phyloP scores from a whole-genome alignment of 2,329 filamentous ascomycete genomes.

The Aspergillus texensis region DNA sequence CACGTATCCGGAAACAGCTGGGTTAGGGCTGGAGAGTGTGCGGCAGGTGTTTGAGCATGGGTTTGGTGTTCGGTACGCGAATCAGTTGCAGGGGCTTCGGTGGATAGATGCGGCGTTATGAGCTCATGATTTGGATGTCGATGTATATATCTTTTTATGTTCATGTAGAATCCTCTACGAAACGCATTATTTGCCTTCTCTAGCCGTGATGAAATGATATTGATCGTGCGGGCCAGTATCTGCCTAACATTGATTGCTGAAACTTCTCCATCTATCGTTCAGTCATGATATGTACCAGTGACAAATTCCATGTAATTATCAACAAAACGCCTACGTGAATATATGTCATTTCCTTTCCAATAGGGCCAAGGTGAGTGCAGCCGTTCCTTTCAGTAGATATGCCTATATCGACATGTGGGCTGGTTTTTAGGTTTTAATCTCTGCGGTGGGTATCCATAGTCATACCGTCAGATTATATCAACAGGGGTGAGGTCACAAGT shows the following conservation, averaged over 20 bases:
- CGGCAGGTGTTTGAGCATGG: not conserved
- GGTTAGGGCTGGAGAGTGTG: constrained; percentile 1
- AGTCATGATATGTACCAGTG: not conserved
- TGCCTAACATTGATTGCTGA: not conserved
- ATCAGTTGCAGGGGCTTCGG: not conserved
- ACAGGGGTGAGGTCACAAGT: constrained; percentile 1
- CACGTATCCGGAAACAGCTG: not conserved
- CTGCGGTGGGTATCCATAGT: constrained; percentile 2
- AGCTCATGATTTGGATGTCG: not conserved
- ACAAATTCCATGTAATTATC: not conserved
- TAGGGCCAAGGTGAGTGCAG: not conserved
- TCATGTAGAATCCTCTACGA: not conserved
- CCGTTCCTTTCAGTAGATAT: not conserved
- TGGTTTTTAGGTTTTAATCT: not conserved
- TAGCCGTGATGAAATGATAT: not conserved
- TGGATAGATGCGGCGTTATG: not conserved
- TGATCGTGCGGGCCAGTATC: not conserved
- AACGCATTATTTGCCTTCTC: not conserved
- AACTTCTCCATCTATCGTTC: not conserved
- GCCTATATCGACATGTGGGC: not conserved
- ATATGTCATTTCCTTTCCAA: not conserved
- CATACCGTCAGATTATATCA: not conserved
- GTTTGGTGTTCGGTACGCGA: not conserved
- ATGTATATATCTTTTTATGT: not conserved
- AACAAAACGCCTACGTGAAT: constrained; percentile 1